Evolutionary conservation across 2,329 filamentous ascomycete genomes (phyloP), one percentile per base, ranked within the genome.

Genomic region (Neonectria punicea): DNA sequence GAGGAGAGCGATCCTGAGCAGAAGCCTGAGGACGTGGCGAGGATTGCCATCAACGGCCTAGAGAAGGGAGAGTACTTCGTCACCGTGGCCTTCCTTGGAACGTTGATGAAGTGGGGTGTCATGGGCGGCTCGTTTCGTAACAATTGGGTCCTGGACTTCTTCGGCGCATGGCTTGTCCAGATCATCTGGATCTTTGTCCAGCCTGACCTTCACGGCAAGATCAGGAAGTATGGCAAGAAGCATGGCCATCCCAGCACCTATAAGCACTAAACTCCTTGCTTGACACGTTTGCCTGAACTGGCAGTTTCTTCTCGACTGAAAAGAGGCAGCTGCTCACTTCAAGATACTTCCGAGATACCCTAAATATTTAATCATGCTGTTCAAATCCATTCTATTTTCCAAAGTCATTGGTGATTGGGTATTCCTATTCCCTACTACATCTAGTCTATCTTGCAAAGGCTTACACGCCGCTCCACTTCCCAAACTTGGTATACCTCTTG

Each of bases 1-100:
- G 96, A 98, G 80, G 89, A 92, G 70, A 86, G 87, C n/a, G 96
- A 99, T 77, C 91, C 90, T 14, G 85, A 89, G 51, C 92, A 97
- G 79, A 90, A 87, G 1, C 92, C 93, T 5, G 90, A 96, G 5
- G 86, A 91, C 64, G 93, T 97, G 14, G 96, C 96, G 1, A 79
- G 81, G 4, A 83, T 83, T 9, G 85, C 93, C 1, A 89, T 99
- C 56, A 81, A 81, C 47, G 93, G 92, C 0, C 81, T 99, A 49
- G 94, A 98, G 79, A 88, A 82, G 39, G 96, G 95, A 0, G 84
- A 96, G 25, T 95, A 93, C 78, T 85, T 93, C 73, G 87, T 97
- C 49, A 91, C 93, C 0, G 92, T 94, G 11, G 91, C 89, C 65
- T 88, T 90, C 67, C 76, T 97, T 51, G 93, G 92, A 1, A 80